These are phyloP conservation scores for Claviceps citrina DNA, from an alignment of 2,329 filamentous ascomycete species.

Conservation along the genomic window DNA sequence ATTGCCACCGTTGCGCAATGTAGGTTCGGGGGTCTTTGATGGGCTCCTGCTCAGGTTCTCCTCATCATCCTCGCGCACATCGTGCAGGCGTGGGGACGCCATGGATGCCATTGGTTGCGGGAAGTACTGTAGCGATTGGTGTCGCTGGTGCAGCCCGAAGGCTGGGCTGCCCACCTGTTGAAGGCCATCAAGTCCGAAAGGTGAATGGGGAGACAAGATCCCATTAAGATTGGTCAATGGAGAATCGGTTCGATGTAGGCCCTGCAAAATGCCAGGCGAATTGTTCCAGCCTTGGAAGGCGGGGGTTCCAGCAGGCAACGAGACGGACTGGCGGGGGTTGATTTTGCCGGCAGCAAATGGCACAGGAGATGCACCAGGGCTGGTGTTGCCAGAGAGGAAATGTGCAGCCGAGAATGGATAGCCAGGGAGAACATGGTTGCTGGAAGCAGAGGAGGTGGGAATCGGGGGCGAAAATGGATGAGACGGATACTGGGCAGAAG, in stretches of 20 bases:
- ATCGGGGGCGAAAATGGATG: constrained; percentile 73
- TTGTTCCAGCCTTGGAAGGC: constrained; percentile 51
- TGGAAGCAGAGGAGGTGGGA: constrained; percentile 62
- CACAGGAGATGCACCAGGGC: constrained; percentile 54
- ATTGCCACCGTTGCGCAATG: constrained; percentile 36
- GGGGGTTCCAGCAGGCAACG: constrained; percentile 46
- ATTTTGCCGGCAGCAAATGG: constrained; percentile 48
- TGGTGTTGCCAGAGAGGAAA: constrained; percentile 48
- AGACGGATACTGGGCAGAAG: constrained; percentile 59
- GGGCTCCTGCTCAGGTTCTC: constrained; percentile 37
- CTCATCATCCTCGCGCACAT: constrained; percentile 60
- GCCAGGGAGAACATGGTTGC: constrained; percentile 42
- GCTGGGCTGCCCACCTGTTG: constrained; percentile 25
- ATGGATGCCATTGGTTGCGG: constrained; percentile 37
- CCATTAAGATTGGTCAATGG: constrained; percentile 41
- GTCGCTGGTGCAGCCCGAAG: constrained; percentile 36
- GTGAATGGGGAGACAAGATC: constrained; percentile 49
- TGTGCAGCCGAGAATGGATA: constrained; percentile 39
- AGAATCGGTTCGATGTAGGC: constrained; percentile 42
- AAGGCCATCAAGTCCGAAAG: constrained; percentile 40
- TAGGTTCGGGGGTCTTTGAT: constrained; percentile 38
- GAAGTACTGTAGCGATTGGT: constrained; percentile 45
- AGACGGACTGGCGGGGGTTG: constrained; percentile 59
- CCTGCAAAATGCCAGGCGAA: constrained; percentile 40
- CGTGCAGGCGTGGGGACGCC: constrained; percentile 49